Base-by-base conservation (phyloP, 257 asterid species). In the Lithospermum erythrorhizon region DNA sequence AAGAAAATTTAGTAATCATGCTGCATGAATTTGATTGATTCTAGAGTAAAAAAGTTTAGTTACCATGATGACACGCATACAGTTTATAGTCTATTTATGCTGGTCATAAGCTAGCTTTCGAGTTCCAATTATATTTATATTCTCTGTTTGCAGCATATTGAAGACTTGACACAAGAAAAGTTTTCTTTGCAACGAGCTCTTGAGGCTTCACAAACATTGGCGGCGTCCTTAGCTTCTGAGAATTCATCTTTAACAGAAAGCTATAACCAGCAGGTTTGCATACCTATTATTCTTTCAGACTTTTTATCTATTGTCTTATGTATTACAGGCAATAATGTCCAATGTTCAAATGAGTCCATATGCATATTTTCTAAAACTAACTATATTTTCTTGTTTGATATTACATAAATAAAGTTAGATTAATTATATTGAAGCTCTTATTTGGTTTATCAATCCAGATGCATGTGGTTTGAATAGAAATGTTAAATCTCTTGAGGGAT, bases 101-200 rank as follows among this genome's bases (percentile, higher is more conserved):
- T 41, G 49, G 49, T 41, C 17, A 14, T 9, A 41, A 41, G 49
- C 49, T 11, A 41, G 49, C 17, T 2, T 32, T 41, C 13, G 49
- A 2, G 17, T 56, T 1, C 9, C 60, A 22, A 9, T 14, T 17
- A 22, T 23, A 14, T 23, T 17, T 19, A 20, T 6, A 11, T 10
- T 22, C 37, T 56, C 37, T 56, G 22, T 60, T 58, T 57, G 76
- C 91, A 93, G 99, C 94, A 93, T 75, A 93, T 93, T 70, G 99
- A 89, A 79, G 97, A 93, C 78, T 79, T 93, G 72, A 93, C 97
- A 3, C 96, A 83, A 78, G 99, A 93, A 62, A 93, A 89, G 72
- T 93, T 93, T 72, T 83, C 99, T 30, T 67, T 93, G 80, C 99
- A 89, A 85, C 95, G 95, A 47, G 89, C 95, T 67, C 94, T 89